These are phyloP conservation scores for Suhomyces tanzawaensis DNA, from an alignment of 805 yeast genomes.

Conservation along the genomic window DNA sequence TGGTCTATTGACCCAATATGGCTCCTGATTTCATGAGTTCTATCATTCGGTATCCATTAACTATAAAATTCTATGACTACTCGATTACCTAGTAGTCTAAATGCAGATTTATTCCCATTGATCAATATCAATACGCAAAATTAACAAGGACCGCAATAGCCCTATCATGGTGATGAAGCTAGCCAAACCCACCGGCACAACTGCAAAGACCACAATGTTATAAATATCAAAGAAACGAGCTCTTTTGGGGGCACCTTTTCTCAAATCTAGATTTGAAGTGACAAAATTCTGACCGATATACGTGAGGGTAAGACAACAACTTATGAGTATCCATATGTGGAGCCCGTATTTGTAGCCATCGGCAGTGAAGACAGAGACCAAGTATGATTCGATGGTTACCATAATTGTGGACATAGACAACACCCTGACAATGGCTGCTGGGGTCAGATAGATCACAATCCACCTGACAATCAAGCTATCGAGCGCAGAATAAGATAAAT, in stretches of 20 bases:
- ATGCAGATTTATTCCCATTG: conserved; percentile 2
- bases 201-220: conserved; percentile 91
- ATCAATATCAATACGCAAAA: conserved; percentile 64
- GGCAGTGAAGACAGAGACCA: conserved; percentile 61
- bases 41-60: too few relatives aligned
- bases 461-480: conserved; percentile 92
- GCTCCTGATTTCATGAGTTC: too few relatives aligned
- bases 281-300: conserved; percentile 86
- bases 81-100: too few relatives aligned
- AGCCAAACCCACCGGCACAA: conserved; percentile 96
- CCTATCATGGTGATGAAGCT: conserved; percentile 91
- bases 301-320: conserved; percentile 75
- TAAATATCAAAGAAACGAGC: conserved; percentile 80
- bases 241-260: conserved; percentile 37
- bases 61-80: too few relatives aligned
- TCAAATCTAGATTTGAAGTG: conserved; percentile 67
- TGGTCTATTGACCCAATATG: too few relatives aligned
- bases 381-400: conserved; percentile 64
- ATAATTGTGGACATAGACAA: conserved; percentile 76
- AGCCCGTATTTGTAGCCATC: conserved; percentile 70
- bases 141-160: conserved; percentile 68
- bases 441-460: conserved; percentile 85
- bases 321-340: conserved; percentile 90
- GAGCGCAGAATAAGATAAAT: conserved; percentile 75
- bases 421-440: conserved; percentile 87